Base-by-base conservation (phyloP, 1,284 basidiomycete species). In the Salmacisia buchloeana region DNA sequence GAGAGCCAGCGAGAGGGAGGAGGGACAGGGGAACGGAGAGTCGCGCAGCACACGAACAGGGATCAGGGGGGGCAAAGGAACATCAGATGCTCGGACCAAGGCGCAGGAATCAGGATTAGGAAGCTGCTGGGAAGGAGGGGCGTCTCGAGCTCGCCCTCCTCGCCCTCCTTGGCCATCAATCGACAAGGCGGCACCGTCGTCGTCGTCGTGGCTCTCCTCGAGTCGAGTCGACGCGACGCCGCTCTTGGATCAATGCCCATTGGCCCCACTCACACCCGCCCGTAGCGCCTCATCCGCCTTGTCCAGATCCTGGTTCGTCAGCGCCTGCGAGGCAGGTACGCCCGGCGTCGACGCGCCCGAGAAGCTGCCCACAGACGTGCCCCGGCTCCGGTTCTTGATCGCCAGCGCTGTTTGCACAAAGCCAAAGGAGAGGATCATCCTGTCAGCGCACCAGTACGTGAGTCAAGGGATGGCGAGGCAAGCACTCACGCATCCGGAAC, bases 381-480 rank as follows among this genome's bases (percentile, higher is more conserved):
- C 74, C 1, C 74, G 63, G 45, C 61, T 58, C 18, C 71, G 46
- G 35, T 60, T 49, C 63, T 76, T 76, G 59, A 76, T 71, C 23
- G 73, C 73, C 9, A 76, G 65, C 43, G 74, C 49, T 54, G 46
- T 18, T 21, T 52, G 23, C n/a, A 33, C 9, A n/a, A n/a, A 41
- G 39, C 34, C n/a, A 41, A 36, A 41, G 29, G 21, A 25, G 31
- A 12, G 21, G 4, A 18, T 39, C 33, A 21, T 58, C n/a, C 35
- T 25, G 23, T 15, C 25, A n/a, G 21, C 56, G 18, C 23, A 25
- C 39, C 25, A 38, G 23, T 41, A 29, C 13, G 23, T 41, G 13
- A 58, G 23, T 34, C 13, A 13, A 34, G n/a, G 3, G 21, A 59
- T 29, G 31, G 21, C 21, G 25, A 52, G 91, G 90, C 21, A 81